These are phyloP conservation scores for Artemisia annua DNA, from an alignment of 129 eudicot genomes.

Conservation along the genomic window DNA sequence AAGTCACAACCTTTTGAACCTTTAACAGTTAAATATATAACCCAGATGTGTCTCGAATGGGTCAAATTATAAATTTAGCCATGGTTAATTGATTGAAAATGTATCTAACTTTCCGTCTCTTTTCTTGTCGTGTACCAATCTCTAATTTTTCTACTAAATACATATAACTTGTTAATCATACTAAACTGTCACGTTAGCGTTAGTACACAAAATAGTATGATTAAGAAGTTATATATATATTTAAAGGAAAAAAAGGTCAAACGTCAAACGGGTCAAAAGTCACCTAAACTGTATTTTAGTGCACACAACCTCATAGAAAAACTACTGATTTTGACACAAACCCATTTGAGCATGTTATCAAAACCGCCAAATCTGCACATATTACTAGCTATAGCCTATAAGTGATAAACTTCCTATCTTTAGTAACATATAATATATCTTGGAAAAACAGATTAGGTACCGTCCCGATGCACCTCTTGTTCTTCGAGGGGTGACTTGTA, in stretches of 20 bases:
- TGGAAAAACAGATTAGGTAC: slow-evolving; percentile 51
- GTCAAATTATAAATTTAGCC: neutral
- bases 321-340: neutral
- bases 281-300: neutral
- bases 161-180: too few species aligned
- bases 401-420: neutral
- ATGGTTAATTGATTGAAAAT: too few species aligned
- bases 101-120: too few species aligned
- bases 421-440: slow-evolving; percentile 4
- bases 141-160: too few species aligned
- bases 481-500: slow-evolving; percentile 53
- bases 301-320: too few species aligned
- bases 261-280: neutral
- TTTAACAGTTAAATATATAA: slow-evolving; percentile 9
- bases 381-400: too few species aligned
- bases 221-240: too few species aligned
- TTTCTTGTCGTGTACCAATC: too few species aligned
- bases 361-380: too few species aligned
- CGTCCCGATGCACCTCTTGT: slow-evolving; percentile 62
- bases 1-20: neutral
- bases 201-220: too few species aligned
- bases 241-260: too few species aligned
- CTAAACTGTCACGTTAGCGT: too few species aligned
- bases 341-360: neutral
- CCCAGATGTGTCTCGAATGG: neutral